Evolutionary conservation across 768 basidiomycete species (phyloP), one percentile per base, ranked within the genome.

Genomic region (Rhodotorula babjevae): DNA sequence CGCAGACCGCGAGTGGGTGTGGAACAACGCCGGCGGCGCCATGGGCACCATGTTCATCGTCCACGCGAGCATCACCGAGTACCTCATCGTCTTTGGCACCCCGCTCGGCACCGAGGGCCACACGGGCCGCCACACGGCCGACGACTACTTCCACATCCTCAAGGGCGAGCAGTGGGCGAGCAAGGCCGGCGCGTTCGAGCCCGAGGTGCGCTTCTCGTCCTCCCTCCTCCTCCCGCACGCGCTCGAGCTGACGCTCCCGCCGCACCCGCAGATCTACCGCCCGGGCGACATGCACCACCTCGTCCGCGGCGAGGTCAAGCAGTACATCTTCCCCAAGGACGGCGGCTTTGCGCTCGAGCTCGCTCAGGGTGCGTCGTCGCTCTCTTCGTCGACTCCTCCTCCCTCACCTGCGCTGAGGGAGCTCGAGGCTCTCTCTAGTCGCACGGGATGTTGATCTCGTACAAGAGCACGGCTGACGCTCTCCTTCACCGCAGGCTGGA

Each of bases 91-190:
- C 60, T 78, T 77, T 63, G 76, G 96, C 9, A 95, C 94, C 1
- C 93, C 96, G 0, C 85, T 97, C 18, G 96, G 96, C 18, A 98
- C 95, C 4, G 96, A 99, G 82, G 96, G 96, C 4, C 96, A 98
- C 80, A 86, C 88, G 23, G 96, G 96, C 15, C 77, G 95, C 67
- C 95, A 97, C 80, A 91, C 92, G 2, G 93, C 94, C 3, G 96
- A 99, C 79, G 96, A 99, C 80, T 98, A 97, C 82, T 99, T 98
- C 84, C 87, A 96, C 79, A 97, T 99, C 78, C 84, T 99, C 46
- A 83, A 87, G 62, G 96, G 95, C 1, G 93, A 95, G 82, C 92
- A 99, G 81, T 95, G 92, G 88, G 95, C 94, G 0, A 96, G 92
- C 81, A 80, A 66, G 36, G 88, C 95, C 0, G 94, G 93, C 42